Percentiles rank a stretch among this genome's conserved stretches.
Conservation (phyloP, 2,329 filamentous ascomycete species). For the Gliomastix tumulicola region DNA sequence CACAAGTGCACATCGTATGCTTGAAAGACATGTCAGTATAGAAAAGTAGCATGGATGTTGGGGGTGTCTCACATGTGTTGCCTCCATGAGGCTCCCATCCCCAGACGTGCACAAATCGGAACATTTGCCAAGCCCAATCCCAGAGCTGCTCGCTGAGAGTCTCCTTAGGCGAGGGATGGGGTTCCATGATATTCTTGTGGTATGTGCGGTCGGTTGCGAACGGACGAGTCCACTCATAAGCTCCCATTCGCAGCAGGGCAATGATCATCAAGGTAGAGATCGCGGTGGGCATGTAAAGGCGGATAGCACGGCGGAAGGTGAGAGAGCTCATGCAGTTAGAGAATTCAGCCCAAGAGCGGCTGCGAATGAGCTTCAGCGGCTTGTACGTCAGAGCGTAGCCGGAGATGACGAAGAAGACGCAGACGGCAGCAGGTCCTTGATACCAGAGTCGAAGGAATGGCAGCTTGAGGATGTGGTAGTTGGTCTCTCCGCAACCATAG, state of each 20-base stretch:
- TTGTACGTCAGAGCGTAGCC: constrained; percentile 53
- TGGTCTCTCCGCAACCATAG: constrained; percentile 34
- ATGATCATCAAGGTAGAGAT: constrained; percentile 42
- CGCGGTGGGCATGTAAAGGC: constrained; percentile 43
- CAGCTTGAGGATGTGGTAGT: constrained; percentile 41
- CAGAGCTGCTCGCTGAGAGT: constrained; percentile 29
- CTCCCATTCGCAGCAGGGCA: constrained; percentile 33
- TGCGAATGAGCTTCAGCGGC: constrained; percentile 38
- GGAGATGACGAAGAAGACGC: constrained; percentile 56
- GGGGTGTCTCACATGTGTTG: constrained; percentile 27
- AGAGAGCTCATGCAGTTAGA: constrained; percentile 39
- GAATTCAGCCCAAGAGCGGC: constrained; percentile 27
- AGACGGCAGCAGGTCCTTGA: constrained; percentile 49
- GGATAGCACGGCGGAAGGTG: constrained; percentile 42
- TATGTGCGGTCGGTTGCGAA: constrained; percentile 34
- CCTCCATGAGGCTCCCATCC: constrained; percentile 40
- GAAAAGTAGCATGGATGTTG: constrained; percentile 4
- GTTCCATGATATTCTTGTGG: constrained; percentile 41
- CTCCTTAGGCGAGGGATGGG: constrained; percentile 31
- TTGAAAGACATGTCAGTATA: constrained; percentile 11
- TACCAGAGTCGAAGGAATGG: constrained; percentile 48
- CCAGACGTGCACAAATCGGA: constrained; percentile 42
- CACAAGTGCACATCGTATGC: constrained; percentile 52
- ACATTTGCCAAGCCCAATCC: constrained; percentile 42
- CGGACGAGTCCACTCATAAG: constrained; percentile 39